These are phyloP conservation scores for Barbatosphaeria neglecta DNA, from an alignment of 495 filamentous ascomycete genomes.

Conservation along the genomic window DNA sequence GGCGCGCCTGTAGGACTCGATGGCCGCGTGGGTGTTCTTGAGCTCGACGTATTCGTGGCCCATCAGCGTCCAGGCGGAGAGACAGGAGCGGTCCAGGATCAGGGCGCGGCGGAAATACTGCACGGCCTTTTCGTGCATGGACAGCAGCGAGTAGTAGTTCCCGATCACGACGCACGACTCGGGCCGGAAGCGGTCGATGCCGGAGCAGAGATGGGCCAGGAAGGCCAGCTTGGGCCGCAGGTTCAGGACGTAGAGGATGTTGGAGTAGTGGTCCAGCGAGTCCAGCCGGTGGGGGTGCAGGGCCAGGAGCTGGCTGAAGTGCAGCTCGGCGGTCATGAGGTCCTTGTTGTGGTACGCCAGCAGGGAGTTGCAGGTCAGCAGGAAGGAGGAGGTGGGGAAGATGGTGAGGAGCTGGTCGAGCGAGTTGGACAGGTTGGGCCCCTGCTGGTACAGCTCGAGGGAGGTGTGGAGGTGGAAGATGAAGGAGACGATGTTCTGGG, in stretches of 20 bases:
- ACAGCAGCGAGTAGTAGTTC: constrained; percentile 91
- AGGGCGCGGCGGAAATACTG: constrained; percentile 95
- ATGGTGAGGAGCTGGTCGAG: constrained; percentile 67
- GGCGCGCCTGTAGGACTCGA: constrained; percentile 90
- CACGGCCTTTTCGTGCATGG: constrained; percentile 93
- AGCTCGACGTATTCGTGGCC: constrained; percentile 98
- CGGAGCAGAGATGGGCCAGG: constrained; percentile 77
- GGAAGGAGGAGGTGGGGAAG: constrained; percentile 77
- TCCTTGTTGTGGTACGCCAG: constrained; percentile 93
- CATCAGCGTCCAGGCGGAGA: constrained; percentile 98
- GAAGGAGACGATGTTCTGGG: constrained; percentile 81
- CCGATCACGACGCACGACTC: constrained; percentile 96
- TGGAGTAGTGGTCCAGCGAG: constrained; percentile 85
- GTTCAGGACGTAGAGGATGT: constrained; percentile 90
- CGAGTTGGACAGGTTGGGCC: constrained; percentile 54
- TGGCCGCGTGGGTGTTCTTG: constrained; percentile 97
- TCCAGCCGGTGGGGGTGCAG: constrained; percentile 82
- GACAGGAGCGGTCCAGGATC: constrained; percentile 83
- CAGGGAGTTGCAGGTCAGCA: constrained; percentile 79
- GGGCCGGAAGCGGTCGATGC: constrained; percentile 88
- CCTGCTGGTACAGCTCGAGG: constrained; percentile 83
- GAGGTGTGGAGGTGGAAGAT: constrained; percentile 86
- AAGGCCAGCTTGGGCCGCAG: constrained; percentile 80
- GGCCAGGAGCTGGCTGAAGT: constrained; percentile 72
- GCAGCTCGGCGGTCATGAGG: constrained; percentile 69